Conservation (phyloP, 2,329 filamentous ascomycete species). For the Pseudovirgaria hyperparasitica region DNA sequence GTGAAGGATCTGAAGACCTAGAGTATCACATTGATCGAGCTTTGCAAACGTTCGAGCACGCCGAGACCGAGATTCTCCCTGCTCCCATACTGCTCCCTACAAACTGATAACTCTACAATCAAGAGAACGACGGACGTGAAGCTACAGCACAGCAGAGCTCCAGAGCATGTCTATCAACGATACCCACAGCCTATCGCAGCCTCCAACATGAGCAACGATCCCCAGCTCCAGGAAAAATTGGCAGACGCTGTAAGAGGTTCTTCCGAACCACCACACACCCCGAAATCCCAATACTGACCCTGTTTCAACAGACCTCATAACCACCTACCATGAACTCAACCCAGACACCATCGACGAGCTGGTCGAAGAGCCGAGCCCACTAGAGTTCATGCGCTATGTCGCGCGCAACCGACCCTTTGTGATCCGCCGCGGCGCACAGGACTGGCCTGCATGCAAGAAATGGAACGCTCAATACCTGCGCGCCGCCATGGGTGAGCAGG, state of each 20-base stretch:
- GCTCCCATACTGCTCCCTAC: too few relatives aligned
- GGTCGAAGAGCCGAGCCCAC: constrained; percentile 51
- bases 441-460: constrained; percentile 48
- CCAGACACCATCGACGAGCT: constrained; percentile 46
- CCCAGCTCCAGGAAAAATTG: too few relatives aligned
- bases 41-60: too few relatives aligned
- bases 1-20: too few relatives aligned
- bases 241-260: constrained; percentile 25
- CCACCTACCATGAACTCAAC: constrained; percentile 64
- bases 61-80: too few relatives aligned
- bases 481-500: constrained; percentile 38
- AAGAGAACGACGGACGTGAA: too few relatives aligned
- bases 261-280: background rate
- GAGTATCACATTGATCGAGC: too few relatives aligned
- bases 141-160: too few relatives aligned
- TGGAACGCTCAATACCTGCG: constrained; percentile 54
- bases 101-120: too few relatives aligned
- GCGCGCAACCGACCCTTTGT: constrained; percentile 64
- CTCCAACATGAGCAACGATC: too few relatives aligned
- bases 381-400: constrained; percentile 72
- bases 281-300: background rate
- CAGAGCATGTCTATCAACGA: too few relatives aligned
- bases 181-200: too few relatives aligned
- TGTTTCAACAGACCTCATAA: constrained; percentile 40
- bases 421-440: constrained; percentile 46